A percentile compares a stretch with the other conserved stretches of the same genome.
Evolutionary conservation across 805 yeast species (phyloP).

Genomic region (Kregervanrija delftensis): DNA sequence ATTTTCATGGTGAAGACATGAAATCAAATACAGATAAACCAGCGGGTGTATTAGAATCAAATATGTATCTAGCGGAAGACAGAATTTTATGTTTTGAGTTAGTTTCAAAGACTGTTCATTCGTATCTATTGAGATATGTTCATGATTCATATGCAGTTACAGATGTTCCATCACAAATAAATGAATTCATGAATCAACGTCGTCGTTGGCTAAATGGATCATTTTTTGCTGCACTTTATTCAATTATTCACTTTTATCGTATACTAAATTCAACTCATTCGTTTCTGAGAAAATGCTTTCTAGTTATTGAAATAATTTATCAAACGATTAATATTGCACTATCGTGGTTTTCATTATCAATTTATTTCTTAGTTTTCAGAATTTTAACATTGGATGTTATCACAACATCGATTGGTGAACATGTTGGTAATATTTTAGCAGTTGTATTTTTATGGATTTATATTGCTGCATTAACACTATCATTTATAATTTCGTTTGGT

Average conservation of each 20-base stretch:
- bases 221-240: conserved; percentile 86
- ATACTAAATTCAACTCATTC: conserved; percentile 74
- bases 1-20: conserved; percentile 89
- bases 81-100: conserved; percentile 91
- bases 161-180: conserved; percentile 84
- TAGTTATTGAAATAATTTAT: conserved; percentile 73
- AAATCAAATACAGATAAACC: conserved; percentile 46
- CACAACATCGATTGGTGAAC: conserved; percentile 30
- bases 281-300: conserved; percentile 54
- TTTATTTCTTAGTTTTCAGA: conserved; percentile 83
- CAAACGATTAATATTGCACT: conserved; percentile 67
- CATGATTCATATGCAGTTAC: conserved; percentile 87
- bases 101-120: conserved; percentile 66
- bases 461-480: conserved; percentile 64
- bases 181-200: conserved; percentile 87
- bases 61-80: conserved; percentile 96
- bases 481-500: conserved; percentile 87
- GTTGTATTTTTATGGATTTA: conserved; percentile 84
- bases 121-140: conserved; percentile 77
- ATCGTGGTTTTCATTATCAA: conserved; percentile 87
- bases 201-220: conserved; percentile 97
- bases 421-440: conserved; percentile 68
- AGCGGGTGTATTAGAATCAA: conserved; percentile 85
- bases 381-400: conserved; percentile 74
- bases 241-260: conserved; percentile 67